These are phyloP conservation scores for Claviceps cyperi DNA, from an alignment of 2,329 filamentous ascomycete genomes.

Conservation along the genomic window DNA sequence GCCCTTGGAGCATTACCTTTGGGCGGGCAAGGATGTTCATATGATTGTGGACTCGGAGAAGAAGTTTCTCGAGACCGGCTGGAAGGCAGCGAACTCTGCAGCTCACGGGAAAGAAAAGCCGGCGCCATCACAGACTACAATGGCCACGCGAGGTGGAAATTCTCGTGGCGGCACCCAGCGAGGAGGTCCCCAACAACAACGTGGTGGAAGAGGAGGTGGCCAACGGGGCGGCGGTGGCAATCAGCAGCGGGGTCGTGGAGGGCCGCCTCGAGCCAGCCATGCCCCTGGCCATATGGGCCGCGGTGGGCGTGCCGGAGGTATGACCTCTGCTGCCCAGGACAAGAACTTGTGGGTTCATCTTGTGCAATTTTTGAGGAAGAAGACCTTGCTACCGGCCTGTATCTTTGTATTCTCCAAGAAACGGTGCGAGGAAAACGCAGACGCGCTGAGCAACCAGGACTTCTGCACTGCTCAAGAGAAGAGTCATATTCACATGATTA, in stretches of 20 bases:
- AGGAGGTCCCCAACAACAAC: constrained; percentile 24
- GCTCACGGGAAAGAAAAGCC: constrained; percentile 71
- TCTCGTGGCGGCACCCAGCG: constrained; percentile 21
- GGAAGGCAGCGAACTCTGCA: constrained; percentile 82
- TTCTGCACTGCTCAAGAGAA: constrained; percentile 90
- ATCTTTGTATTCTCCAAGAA: constrained; percentile 99
- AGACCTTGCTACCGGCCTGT: constrained; percentile 76
- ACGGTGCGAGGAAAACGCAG: constrained; percentile 90
- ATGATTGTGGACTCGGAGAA: constrained; percentile 94
- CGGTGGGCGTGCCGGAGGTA: constrained; percentile 69
- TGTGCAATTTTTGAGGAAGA: constrained; percentile 78
- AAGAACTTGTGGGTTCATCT: constrained; percentile 94
- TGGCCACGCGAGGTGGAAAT: constrained; percentile 24
- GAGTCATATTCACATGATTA: constrained; percentile 93
- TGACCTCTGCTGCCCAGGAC: constrained; percentile 83
- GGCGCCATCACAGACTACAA: constrained; percentile 26
- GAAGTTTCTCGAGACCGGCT: constrained; percentile 79
- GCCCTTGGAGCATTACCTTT: constrained; percentile 88
- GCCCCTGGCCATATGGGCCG: constrained; percentile 76
- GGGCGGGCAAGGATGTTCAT: constrained; percentile 82
- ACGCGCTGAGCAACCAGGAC: constrained; percentile 87
- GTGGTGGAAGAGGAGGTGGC: constrained; percentile 22
- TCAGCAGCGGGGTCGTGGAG: constrained; percentile 37
- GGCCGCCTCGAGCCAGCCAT: constrained; percentile 43
- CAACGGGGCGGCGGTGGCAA: constrained; percentile 35